A percentile compares a stretch with the other conserved stretches of the same genome.
Conservation (phyloP, 1,139 yeast species). For the Debaryomycetaceae sp. region DNA sequence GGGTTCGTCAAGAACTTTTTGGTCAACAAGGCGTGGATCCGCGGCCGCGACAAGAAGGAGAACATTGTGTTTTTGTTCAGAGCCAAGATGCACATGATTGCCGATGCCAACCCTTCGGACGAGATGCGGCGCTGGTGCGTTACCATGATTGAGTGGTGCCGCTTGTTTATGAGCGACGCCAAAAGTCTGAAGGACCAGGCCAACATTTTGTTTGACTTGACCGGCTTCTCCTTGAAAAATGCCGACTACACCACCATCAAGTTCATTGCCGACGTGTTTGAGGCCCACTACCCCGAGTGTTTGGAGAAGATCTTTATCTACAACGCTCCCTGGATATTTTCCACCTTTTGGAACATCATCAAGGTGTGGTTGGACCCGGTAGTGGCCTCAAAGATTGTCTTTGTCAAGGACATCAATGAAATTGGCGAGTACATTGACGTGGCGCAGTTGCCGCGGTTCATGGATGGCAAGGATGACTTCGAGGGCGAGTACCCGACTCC, state of each 20-base stretch:
- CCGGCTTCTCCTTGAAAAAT: constrained; percentile 43
- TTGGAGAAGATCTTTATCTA: constrained; percentile 38
- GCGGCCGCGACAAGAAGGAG: constrained; percentile 35
- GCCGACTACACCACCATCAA: constrained; percentile 43
- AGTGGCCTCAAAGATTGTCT: constrained; percentile 42
- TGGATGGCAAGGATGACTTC: constrained; percentile 36
- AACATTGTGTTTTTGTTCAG: constrained; percentile 39
- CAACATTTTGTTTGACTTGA: constrained; percentile 41
- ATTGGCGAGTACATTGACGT: constrained; percentile 30
- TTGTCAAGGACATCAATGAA: constrained; percentile 36
- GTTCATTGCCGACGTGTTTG: constrained; percentile 42
- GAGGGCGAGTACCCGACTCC: constrained; percentile 29
- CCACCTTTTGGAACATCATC: constrained; percentile 44
- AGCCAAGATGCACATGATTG: constrained; percentile 37
- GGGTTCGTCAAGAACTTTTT: constrained; percentile 37
- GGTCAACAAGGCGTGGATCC: constrained; percentile 35
- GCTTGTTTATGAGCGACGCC: constrained; percentile 34
- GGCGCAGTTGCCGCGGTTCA: constrained; percentile 30
- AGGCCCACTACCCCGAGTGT: constrained; percentile 47
- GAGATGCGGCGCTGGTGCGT: constrained; percentile 40
- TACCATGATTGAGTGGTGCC: constrained; percentile 36
- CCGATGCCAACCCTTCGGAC: constrained; percentile 30
- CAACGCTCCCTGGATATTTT: constrained; percentile 50
- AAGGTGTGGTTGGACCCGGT: constrained; percentile 46
- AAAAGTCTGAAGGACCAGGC: constrained; percentile 33